Percentiles rank a stretch among this genome's conserved stretches.
phyloP scores from a whole-genome alignment of 441 rosid genomes.

The Syzygium syzygioides region DNA sequence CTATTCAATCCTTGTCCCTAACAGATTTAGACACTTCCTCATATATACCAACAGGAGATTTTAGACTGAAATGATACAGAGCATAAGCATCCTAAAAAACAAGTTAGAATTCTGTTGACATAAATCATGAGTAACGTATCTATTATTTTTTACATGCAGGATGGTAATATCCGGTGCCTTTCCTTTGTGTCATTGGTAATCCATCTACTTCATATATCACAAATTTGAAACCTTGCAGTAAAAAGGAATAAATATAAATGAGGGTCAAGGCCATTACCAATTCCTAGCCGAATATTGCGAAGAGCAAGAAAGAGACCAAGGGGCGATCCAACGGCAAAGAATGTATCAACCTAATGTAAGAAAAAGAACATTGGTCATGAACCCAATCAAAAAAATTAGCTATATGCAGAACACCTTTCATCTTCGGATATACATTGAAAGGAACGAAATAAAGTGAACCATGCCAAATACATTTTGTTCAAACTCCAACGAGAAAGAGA shows the following conservation, averaged over 20 bases:
- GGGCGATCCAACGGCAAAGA: conserved; percentile 98
- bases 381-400: not conserved
- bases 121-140: not conserved
- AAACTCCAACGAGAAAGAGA: not conserved
- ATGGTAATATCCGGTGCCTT: not conserved
- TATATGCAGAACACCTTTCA: not conserved
- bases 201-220: not conserved
- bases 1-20: not conserved
- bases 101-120: not conserved
- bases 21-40: not conserved
- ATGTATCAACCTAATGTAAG: conserved; percentile 77
- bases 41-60: not conserved
- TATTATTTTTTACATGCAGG: not conserved
- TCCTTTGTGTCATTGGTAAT: not conserved
- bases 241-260: not conserved
- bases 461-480: not conserved
- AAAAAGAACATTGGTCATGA: not conserved
- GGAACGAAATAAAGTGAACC: not conserved
- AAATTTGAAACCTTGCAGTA: not conserved
- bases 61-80: not conserved
- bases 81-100: not conserved
- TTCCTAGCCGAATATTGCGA: conserved; percentile 81
- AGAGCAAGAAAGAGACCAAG: conserved; percentile 95
- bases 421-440: not conserved
- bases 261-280: conserved; percentile 37